Base-by-base conservation (phyloP, 495 filamentous ascomycete species). In the Patellaria atrata region DNA sequence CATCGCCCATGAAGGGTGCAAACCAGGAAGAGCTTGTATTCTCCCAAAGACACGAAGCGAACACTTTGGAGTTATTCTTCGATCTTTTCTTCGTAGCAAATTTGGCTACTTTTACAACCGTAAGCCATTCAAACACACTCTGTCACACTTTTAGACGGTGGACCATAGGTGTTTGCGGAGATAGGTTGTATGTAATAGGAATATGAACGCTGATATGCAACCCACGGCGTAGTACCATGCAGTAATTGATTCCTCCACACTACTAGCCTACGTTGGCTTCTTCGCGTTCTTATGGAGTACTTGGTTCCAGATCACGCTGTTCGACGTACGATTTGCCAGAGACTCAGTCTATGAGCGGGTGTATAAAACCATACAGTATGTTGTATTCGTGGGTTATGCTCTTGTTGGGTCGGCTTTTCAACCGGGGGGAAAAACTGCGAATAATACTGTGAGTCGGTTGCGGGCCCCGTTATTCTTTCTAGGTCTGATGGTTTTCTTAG, bases 11-110 rank as follows among this genome's bases (percentile, higher is more conserved):
- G 4, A 27, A 19, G 6, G 45, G 45, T 16, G 45, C 45, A 17
- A 37, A 44, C 25, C 30, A 40, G n/a, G 32, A 48, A 22, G 21
- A 40, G 11, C 41, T 48, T 20, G 45, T 48, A 19, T 48, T 47
- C 23, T 33, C 29, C 12, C 33, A 47, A 27, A 35, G 56, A 8
- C 58, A 63, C 30, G 70, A 75, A 45, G 64, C 70, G 5, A 70
- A 56, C 2, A 58, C 61, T 5, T 63, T 68, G 25, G 68, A 79
- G 42, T 55, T 78, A n/a, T 79, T 79, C 54, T 77, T 68, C 44
- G 75, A 79, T 48, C 56, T 79, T 4, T 79, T 77, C 54, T 73
- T 79, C 43, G 75, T 77, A 13, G 73, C 75, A 28, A 78, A 77
- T 44, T 52, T 78, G 12, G 67, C 67, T n/a, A 73, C 70, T 8